Evolutionary conservation across 352 stramenopile species (phyloP), one percentile per base, ranked within the genome.

Genomic region (Globisporangium barbulae): DNA sequence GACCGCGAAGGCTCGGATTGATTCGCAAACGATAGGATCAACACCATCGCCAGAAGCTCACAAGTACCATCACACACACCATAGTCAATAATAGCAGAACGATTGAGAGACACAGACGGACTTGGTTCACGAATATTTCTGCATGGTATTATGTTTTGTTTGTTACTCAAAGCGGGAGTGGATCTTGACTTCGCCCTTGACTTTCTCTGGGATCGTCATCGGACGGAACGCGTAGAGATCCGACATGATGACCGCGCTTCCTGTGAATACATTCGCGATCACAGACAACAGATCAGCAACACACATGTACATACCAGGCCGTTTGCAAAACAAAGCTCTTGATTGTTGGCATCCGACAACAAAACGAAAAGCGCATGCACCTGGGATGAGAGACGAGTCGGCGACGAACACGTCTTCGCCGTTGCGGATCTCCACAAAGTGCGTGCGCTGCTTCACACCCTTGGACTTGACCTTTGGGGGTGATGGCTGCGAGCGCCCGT

Each of bases 371-470:
- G 25, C 25, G 25, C 13, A 44, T 57, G 7, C 66, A 83, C 80
- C 79, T 65, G 79, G 75, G 53, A 91, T 76, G 42, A 56, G 62
- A 52, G 82, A 92, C 45, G 83, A 91, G 61, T 96, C 87, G 35
- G 83, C 83, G 30, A 96, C 85, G 60, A 79, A 92, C 22, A 96
- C 71, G 41, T 89, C 81, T 41, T 85, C 70, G 28, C 71, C 81
- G 50, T 91, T 79, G 48, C 79, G 81, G 25, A 93, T 61, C 52
- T 91, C 61, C 37, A 96, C 82, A 31, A 88, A 86, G 68, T 94
- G 87, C 9, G 83, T 93, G 49, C 87, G 81, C 74, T 96, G 87
- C 67, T 91, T 94, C 45, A 93, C 79, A 47, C 87, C 85, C 65
- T 96, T 94, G 59, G 78, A 89, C 62, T 94, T 93, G 41, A 96